Percentiles rank a stretch among this genome's conserved stretches.
These are phyloP conservation scores for Paracoccidioides brasiliensis DNA, from an alignment of 2,329 filamentous ascomycete genomes.

Conservation along the genomic window DNA sequence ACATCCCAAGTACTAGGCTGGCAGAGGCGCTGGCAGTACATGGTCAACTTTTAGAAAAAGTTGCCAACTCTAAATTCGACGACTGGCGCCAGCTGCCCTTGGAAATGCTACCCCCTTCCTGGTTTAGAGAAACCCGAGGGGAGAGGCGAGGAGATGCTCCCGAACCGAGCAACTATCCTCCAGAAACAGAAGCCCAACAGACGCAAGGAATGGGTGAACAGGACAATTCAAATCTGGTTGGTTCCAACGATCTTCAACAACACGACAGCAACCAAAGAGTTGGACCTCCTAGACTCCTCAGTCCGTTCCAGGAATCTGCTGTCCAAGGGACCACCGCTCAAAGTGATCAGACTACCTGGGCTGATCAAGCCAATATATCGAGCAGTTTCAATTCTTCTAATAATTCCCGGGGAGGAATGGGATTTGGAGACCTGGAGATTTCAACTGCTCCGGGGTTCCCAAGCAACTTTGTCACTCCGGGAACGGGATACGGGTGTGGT, in stretches of 20 bases:
- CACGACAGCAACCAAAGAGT: not conserved
- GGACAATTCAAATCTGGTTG: not conserved
- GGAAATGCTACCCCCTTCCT: conserved; percentile 10
- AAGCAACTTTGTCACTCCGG: not conserved
- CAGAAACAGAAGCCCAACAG: not conserved
- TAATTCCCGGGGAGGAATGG: not conserved
- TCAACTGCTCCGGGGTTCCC: not conserved
- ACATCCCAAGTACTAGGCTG: conserved; percentile 11
- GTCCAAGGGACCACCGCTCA: not conserved
- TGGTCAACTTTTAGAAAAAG: conserved; percentile 10
- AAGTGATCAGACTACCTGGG: not conserved
- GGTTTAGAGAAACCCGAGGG: conserved; percentile 4
- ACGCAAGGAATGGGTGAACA: not conserved
- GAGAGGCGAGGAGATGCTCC: not conserved
- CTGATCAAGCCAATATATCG: not conserved
- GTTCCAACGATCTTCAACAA: not conserved
- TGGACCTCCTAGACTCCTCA: not conserved
- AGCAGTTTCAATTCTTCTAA: not conserved
- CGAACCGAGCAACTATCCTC: not conserved
- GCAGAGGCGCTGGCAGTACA: conserved; percentile 9
- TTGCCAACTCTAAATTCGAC: conserved; percentile 1
- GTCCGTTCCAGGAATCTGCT: not conserved
- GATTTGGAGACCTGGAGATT: not conserved
- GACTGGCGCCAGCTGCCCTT: conserved; percentile 14
- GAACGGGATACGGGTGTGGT: not conserved